phyloP scores from a whole-genome alignment of 163 green algal species.

The Chlorella variabilis region DNA sequence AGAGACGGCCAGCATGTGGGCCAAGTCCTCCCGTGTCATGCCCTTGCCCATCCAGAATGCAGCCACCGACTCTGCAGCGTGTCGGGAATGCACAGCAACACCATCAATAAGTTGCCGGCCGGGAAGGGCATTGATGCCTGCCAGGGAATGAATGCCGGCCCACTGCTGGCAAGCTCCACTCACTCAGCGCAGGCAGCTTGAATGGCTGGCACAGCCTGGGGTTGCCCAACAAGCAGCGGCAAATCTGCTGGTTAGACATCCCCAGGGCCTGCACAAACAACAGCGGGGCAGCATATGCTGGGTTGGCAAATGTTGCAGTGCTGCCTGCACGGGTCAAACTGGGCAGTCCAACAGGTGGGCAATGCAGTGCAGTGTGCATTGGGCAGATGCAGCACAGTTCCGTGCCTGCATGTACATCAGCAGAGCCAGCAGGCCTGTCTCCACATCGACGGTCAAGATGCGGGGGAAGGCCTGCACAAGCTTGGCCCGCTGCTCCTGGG shows the following conservation, averaged over 20 bases:
- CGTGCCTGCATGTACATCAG: conserved; percentile 39
- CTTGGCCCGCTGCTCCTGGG: not conserved
- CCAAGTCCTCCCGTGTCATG: conserved; percentile 1
- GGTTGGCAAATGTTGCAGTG: not conserved
- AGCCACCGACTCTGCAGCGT: conserved; percentile 14
- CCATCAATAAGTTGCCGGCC: not conserved
- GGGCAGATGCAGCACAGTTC: no score
- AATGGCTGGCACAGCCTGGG: not conserved
- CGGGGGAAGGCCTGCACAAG: conserved; percentile 22
- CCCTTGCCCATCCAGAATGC: conserved; percentile 43
- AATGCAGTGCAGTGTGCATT: no score
- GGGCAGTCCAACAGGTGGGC: no score
- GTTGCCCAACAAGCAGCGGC: not conserved
- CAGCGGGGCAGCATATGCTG: no score
- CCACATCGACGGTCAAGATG: conserved; percentile 28
- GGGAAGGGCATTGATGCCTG: not conserved
- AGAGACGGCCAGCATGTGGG: not conserved
- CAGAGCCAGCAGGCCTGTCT: conserved; percentile 28
- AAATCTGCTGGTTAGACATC: conserved; percentile 22
- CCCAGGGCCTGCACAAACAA: conserved; percentile 26
- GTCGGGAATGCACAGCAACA: not conserved
- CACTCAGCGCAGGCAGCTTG: conserved; percentile 5
- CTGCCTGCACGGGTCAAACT: no score
- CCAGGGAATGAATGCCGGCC: no score
- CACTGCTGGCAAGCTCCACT: not conserved